Base-by-base conservation (phyloP, 2,329 filamentous ascomycete species). In the Bipolaris victoriae region DNA sequence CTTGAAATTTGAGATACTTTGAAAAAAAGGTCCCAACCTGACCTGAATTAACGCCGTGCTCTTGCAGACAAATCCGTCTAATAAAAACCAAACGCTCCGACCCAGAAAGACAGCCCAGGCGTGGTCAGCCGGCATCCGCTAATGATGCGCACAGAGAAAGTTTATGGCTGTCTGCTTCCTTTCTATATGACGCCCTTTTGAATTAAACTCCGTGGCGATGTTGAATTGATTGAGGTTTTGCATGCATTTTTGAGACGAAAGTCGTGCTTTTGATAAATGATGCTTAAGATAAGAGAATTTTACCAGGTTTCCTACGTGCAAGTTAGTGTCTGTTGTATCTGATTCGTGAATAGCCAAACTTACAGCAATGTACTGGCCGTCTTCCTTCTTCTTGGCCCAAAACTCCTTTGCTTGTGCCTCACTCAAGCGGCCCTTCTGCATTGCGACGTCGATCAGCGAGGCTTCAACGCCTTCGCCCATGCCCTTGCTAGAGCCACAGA, bases 381-480 rank as follows among this genome's bases (percentile, higher is more conserved):
- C 92, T 66, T 92, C 89, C 82, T 90, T 94, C 87, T 98, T 98
- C 68, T 91, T 83, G 44, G 88, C 81, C 95, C 95, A 98, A 76
- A 97, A 99, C 63, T 89, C 86, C 73, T 85, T 83, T 2, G 95
- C 94, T 75, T 96, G 92, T 31, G 92, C 88, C 20, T 84, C 82
- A 73, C 91, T 90, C 49, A 99, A 79, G 70, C 92, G 92, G 10
- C 94, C 95, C 83, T 97, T 97, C 64, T 88, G 82, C 89, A 97
- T 96, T 49, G 92, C 92, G 1, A 97, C 92, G 62, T 97, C 90
- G 24, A 97, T 82, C 13, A 99, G 82, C 0, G 94, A 91, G 45
- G 88, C 84, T 75, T 98, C 90, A 3, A 99, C 95, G 43, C 95
- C 95, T 77, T 98, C 95, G 58, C 95, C 95, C 95, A 99, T 99